Percentiles rank a stretch among this genome's conserved stretches.
phyloP scores from a whole-genome alignment of 2,329 filamentous ascomycete species.

The Nothophoma quercina region DNA sequence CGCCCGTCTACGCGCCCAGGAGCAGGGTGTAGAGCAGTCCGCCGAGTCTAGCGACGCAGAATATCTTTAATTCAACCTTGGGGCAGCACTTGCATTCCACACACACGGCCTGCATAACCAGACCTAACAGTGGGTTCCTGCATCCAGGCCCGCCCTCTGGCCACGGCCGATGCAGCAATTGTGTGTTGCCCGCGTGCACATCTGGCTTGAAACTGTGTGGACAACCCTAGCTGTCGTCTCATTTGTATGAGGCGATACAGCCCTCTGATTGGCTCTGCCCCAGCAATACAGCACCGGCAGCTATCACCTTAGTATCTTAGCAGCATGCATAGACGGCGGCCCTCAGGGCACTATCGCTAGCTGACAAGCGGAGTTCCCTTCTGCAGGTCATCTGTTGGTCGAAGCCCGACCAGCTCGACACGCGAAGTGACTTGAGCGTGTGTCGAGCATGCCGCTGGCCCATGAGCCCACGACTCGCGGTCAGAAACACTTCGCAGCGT shows the following conservation, averaged over 20 bases:
- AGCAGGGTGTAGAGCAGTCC: constrained; percentile 12
- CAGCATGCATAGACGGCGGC: constrained; percentile 10
- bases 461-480: background rate
- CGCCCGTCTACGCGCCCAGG: constrained; percentile 17
- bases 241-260: background rate
- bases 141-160: background rate
- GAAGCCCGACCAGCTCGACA: constrained; percentile 1
- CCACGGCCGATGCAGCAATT: background rate
- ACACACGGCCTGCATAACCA: background rate
- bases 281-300: constrained; percentile 6
- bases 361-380: constrained; percentile 12
- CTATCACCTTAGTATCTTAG: constrained; percentile 9
- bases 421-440: background rate
- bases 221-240: constrained; percentile 6
- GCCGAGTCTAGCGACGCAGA: constrained; percentile 9
- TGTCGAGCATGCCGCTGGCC: constrained; percentile 13
- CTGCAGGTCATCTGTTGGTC: constrained; percentile 15
- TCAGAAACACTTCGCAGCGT: constrained; percentile 2
- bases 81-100: constrained; percentile 10
- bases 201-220: constrained; percentile 11
- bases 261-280: constrained; percentile 3
- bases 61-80: constrained; percentile 11
- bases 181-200: constrained; percentile 9
- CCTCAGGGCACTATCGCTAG: constrained; percentile 8
- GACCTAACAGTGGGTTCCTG: constrained; percentile 7